Base-by-base conservation (phyloP, 169 alveolate species). In the Eimeria tenella region DNA sequence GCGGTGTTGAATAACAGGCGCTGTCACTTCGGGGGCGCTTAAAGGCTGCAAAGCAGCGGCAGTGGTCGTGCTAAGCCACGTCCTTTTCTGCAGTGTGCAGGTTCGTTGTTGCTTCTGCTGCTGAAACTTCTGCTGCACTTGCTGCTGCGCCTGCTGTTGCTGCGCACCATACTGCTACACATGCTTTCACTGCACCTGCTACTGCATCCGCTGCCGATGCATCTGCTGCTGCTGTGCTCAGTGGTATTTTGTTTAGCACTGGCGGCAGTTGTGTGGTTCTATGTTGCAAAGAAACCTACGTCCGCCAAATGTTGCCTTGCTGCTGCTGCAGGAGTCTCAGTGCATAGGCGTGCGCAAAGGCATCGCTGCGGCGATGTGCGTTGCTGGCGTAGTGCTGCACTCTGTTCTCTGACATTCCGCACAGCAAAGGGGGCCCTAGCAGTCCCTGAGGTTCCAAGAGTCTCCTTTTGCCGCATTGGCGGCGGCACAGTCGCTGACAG, bases 21-120 rank as follows among this genome's bases (percentile, higher is more conserved):
- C 96, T 4, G 86, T 89, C 25, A 75, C 95, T 25, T 52, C 94
- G 31, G 96, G 95, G 31, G 95, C 94, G 25, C 88, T 93, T 63
- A 95, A 95, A 74, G 96, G 96, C 11, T 91, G 90, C 62, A 95
- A 95, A 68, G 95, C 95, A 17, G 96, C 96, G 15, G 89, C 94
- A 9, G 95, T 93, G 52, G 94, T 93, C 49, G 55, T 95, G 65
- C 95, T 95, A 58, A 93, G 96, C 70, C 96, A 95, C 90, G 82
- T 93, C 73, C 89, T 95, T 86, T 95, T 95, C 90, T 95, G 87
- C 31, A 19, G 42, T 8, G 62, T n/a, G 9, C 62, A 77, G 70
- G 65, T 50, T 15, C 5, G 88, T 25, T 25, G 71, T 68, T 53
- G 88, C 88, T 49, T 10, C 86, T 49, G 62, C 21, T 4, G 86